A percentile compares a stretch with the other conserved stretches of the same genome.
Evolutionary conservation across 2,329 filamentous ascomycete species (phyloP).

Genomic region (Fusarium sp.): DNA sequence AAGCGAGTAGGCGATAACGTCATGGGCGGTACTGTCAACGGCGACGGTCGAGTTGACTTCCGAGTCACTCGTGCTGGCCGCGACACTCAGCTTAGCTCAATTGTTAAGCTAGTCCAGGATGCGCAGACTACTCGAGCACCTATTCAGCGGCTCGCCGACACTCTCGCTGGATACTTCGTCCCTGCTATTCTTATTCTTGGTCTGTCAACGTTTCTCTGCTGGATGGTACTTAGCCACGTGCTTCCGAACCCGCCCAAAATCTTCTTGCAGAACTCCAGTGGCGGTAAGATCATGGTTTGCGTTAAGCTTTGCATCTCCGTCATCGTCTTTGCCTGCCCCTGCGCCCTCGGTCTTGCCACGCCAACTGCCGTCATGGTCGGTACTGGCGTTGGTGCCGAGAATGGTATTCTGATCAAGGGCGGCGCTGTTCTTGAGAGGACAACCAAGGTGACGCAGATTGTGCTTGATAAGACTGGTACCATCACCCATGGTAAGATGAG

Average conservation of each 20-base stretch:
- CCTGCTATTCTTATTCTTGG: slow-evolving; percentile 89
- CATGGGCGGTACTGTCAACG: slow-evolving; percentile 96
- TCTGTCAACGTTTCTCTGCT: slow-evolving; percentile 84
- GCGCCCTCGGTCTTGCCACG: slow-evolving; percentile 93
- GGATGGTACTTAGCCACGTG: slow-evolving; percentile 95
- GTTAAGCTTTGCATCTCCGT: slow-evolving; percentile 98
- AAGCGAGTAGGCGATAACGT: slow-evolving; percentile 84
- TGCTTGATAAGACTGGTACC: slow-evolving; percentile 96
- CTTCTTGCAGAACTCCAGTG: slow-evolving; percentile 83
- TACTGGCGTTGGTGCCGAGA: slow-evolving; percentile 94
- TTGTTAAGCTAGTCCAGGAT: slow-evolving; percentile 97
- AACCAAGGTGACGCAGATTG: slow-evolving; percentile 89
- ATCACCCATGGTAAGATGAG: slow-evolving; percentile 96
- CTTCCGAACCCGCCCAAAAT: slow-evolving; percentile 87
- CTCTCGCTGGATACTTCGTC: slow-evolving; percentile 93
- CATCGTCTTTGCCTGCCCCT: slow-evolving; percentile 97
- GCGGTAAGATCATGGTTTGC: slow-evolving; percentile 95
- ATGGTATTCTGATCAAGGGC: slow-evolving; percentile 98
- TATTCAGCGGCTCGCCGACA: slow-evolving; percentile 93
- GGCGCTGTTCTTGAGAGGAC: slow-evolving; percentile 91
- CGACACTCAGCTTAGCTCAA: slow-evolving; percentile 97
- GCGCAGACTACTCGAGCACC: slow-evolving; percentile 94
- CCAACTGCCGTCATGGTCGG: slow-evolving; percentile 99
- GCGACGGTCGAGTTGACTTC: slow-evolving; percentile 91
- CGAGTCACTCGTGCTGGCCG: slow-evolving; percentile 91